Conservation (phyloP, 495 filamentous ascomycete species). For the Lepidopterella palustris region DNA sequence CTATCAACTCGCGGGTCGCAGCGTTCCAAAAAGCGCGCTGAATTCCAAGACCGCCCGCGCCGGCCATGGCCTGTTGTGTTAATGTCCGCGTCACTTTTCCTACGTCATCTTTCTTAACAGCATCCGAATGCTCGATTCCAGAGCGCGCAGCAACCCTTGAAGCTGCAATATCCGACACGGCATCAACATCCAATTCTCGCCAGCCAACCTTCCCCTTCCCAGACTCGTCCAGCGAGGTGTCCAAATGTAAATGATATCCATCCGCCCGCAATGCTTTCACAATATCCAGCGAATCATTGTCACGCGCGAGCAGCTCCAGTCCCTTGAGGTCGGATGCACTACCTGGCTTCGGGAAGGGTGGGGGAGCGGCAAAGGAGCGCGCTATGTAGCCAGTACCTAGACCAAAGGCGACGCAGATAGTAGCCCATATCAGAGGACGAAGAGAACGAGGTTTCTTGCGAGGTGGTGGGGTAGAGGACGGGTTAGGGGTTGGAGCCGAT, state of each 20-base stretch:
- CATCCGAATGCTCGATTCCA: not conserved
- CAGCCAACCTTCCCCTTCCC: conserved; percentile 23
- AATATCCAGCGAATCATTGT: conserved; percentile 32
- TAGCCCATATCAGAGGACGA: conserved; percentile 13
- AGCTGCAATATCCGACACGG: not conserved
- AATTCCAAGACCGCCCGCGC: conserved; percentile 30
- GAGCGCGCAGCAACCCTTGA: not conserved
- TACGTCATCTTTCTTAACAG: conserved; percentile 7
- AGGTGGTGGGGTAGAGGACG: not conserved
- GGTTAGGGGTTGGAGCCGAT: not conserved
- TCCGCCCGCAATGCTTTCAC: conserved; percentile 30
- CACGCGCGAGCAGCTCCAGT: conserved; percentile 23
- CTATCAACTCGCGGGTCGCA: conserved; percentile 42
- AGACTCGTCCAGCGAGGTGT: conserved; percentile 8
- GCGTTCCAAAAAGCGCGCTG: conserved; percentile 46
- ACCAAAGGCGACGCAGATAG: conserved; percentile 4
- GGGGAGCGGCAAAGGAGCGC: conserved; percentile 20
- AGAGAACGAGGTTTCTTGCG: conserved; percentile 12
- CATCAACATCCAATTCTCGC: conserved; percentile 23
- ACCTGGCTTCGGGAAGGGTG: conserved; percentile 26
- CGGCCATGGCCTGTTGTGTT: conserved; percentile 18
- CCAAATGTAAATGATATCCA: conserved; percentile 15
- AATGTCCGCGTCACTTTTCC: conserved; percentile 8
- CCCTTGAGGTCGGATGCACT: conserved; percentile 28
- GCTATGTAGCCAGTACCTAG: conserved; percentile 2